A percentile compares a stretch with the other conserved stretches of the same genome.
Evolutionary conservation across 352 stramenopile genomes (phyloP).

Genomic region (Phytophthora pluvialis): DNA sequence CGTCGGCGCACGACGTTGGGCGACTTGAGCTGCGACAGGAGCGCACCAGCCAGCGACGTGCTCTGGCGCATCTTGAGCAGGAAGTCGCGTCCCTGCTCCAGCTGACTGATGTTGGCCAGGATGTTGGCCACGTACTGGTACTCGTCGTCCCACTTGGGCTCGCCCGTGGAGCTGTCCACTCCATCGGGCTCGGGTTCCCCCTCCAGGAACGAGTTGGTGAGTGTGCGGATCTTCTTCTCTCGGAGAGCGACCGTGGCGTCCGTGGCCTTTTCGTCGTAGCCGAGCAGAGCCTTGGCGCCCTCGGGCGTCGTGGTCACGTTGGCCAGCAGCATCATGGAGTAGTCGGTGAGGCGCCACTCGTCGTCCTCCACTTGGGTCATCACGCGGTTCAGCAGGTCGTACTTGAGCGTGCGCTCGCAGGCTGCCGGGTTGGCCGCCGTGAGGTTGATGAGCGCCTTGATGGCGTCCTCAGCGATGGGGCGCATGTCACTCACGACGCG

Average conservation of each 20-base stretch:
- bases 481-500: constrained; percentile 86
- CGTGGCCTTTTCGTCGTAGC: constrained; percentile 56
- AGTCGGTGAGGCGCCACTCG: constrained; percentile 84
- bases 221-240: constrained; percentile 82
- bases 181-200: constrained; percentile 80
- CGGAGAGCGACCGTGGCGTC: constrained; percentile 58
- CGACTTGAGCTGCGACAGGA: constrained; percentile 82
- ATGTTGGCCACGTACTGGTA: constrained; percentile 91
- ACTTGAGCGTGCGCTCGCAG: constrained; percentile 79
- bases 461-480: constrained; percentile 83
- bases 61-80: constrained; percentile 75
- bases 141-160: constrained; percentile 88
- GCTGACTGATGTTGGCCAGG: constrained; percentile 84
- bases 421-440: constrained; percentile 72
- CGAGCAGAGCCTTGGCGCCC: constrained; percentile 71
- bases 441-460: constrained; percentile 89
- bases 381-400: constrained; percentile 85
- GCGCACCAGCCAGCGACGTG: constrained; percentile 66
- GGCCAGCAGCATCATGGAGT: constrained; percentile 89
- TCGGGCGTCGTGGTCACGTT: constrained; percentile 82
- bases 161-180: constrained; percentile 66
- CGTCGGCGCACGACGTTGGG: constrained; percentile 84
- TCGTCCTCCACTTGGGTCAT: constrained; percentile 85
- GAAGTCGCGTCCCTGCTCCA: constrained; percentile 81
- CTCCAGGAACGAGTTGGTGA: constrained; percentile 77